Percentiles rank a stretch among this genome's conserved stretches.
phyloP scores from a whole-genome alignment of 257 asterid species.

The Petunia secreta region DNA sequence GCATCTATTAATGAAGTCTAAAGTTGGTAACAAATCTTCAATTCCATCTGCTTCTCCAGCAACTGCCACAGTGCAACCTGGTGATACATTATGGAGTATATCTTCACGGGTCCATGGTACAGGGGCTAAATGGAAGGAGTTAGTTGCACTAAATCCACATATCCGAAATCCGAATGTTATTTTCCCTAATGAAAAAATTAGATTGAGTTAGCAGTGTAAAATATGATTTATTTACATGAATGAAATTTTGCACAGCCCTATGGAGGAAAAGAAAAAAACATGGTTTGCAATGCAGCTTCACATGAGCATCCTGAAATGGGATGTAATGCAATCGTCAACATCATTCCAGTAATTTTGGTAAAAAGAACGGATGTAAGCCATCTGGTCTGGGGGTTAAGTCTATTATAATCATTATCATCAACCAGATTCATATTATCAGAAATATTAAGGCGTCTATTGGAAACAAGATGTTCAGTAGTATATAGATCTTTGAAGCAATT shows the following conservation, averaged over 20 bases:
- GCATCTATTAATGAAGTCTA: slow-evolving; percentile 73
- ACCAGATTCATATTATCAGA: too few species aligned
- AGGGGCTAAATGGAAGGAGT: slow-evolving; percentile 58
- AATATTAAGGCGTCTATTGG: too few species aligned
- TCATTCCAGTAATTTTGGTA: too few species aligned
- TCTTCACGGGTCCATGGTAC: slow-evolving; percentile 68
- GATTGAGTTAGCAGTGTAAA: slow-evolving; percentile 40
- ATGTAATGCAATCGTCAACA: too few species aligned
- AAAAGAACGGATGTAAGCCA: too few species aligned
- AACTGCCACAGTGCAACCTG: slow-evolving; percentile 52
- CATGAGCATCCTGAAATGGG: too few species aligned
- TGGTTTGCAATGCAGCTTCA: background rate
- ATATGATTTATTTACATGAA: background rate
- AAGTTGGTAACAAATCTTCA: slow-evolving; percentile 44
- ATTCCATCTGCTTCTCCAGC: slow-evolving; percentile 39
- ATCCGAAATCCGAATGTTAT: slow-evolving; percentile 63
- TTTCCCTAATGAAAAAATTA: slow-evolving; percentile 49
- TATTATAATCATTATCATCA: too few species aligned
- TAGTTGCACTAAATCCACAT: slow-evolving; percentile 55
- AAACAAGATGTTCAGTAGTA: too few species aligned
- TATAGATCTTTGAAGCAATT: too few species aligned
- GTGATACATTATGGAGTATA: slow-evolving; percentile 81
- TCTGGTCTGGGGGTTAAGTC: background rate
- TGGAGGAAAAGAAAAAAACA: background rate
- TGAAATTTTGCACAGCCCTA: background rate